phyloP scores from a whole-genome alignment of 345 rosid species.

The Streptanthus diversifolius region DNA sequence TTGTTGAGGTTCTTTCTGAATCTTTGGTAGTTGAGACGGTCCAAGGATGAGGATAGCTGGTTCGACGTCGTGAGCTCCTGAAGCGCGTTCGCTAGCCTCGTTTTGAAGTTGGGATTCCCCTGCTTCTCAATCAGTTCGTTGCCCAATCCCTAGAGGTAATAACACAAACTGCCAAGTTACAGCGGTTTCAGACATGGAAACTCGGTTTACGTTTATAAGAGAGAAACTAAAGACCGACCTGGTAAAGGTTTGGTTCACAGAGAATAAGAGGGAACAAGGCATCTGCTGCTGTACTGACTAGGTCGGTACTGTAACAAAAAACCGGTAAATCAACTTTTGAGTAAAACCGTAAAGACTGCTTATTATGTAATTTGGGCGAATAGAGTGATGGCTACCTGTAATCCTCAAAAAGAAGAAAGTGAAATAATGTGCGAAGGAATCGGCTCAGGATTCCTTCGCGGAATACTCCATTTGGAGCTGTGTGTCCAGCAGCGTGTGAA shows the following conservation, averaged over 20 bases:
- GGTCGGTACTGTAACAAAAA: slow-evolving; percentile 55
- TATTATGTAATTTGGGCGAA: neutral
- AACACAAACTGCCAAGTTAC: slow-evolving; percentile 5
- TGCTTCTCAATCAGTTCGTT: slow-evolving; percentile 78
- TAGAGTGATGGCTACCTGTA: slow-evolving; percentile 59
- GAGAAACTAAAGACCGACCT: slow-evolving; percentile 43
- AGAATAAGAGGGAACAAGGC: slow-evolving; percentile 93
- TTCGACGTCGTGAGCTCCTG: slow-evolving; percentile 77
- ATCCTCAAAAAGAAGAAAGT: slow-evolving; percentile 86
- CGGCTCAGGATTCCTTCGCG: slow-evolving; percentile 69
- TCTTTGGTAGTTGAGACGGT: slow-evolving; percentile 86
- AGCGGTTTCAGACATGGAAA: neutral
- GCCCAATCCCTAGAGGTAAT: slow-evolving; percentile 54
- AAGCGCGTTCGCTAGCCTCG: slow-evolving; percentile 70
- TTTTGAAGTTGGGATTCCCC: slow-evolving; percentile 46
- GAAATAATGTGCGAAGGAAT: slow-evolving; percentile 69
- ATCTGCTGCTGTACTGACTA: slow-evolving; percentile 92
- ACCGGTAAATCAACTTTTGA: neutral
- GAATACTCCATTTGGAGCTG: slow-evolving; percentile 54
- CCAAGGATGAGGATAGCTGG: slow-evolving; percentile 71
- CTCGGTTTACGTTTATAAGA: neutral
- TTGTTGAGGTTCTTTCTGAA: slow-evolving; percentile 81
- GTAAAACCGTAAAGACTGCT: neutral
- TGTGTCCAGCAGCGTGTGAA: slow-evolving; percentile 49
- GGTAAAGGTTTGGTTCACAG: slow-evolving; percentile 83